phyloP scores from a whole-genome alignment of 345 rosid species.

The Nephelium lappaceum region DNA sequence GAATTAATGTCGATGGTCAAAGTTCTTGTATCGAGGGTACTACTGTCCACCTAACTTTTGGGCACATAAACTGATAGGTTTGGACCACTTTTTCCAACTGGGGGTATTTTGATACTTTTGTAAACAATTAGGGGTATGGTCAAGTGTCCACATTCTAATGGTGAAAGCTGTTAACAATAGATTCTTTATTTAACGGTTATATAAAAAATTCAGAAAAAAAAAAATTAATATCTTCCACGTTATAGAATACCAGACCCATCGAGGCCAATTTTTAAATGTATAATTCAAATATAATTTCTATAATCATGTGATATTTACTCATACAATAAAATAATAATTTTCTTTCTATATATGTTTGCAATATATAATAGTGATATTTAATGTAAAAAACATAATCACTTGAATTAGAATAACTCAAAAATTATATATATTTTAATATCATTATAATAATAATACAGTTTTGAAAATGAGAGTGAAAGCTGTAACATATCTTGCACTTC shows the following conservation, averaged over 20 bases:
- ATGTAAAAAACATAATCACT: no score
- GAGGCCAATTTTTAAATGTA: no score
- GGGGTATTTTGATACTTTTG: slow-evolving; percentile 2
- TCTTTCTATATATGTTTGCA: no score
- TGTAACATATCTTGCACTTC: background rate
- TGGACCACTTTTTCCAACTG: background rate
- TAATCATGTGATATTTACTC: no score
- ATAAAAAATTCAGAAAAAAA: background rate
- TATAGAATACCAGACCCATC: no score
- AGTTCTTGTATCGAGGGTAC: background rate
- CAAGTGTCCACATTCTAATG: slow-evolving; percentile 9
- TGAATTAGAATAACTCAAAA: background rate
- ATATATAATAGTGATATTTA: no score
- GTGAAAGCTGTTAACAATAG: background rate
- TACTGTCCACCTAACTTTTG: background rate
- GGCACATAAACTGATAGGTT: background rate
- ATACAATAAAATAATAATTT: no score
- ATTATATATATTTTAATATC: background rate
- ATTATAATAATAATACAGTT: background rate
- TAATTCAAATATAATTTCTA: no score
- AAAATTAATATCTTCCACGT: no score
- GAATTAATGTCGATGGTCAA: no score
- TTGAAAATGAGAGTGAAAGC: slow-evolving; percentile 14
- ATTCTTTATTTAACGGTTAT: slow-evolving; percentile 17
- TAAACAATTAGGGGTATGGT: background rate